Evolutionary conservation across 192 early-diverging fungal genomes (phyloP).

Genomic region (Allomyces arbusculus): DNA sequence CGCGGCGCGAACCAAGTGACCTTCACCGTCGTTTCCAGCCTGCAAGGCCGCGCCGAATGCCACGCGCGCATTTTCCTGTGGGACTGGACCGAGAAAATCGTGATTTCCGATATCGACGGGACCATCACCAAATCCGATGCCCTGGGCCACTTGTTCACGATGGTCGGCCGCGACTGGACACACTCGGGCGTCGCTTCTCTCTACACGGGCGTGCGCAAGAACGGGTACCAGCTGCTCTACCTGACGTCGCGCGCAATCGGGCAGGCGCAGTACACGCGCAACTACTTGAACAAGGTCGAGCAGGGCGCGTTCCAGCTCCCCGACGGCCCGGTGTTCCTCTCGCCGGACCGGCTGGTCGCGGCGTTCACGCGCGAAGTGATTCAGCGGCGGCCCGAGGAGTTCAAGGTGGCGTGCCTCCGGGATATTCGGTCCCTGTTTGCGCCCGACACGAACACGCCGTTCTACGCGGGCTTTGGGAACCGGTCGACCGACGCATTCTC

Average conservation of each 20-base stretch:
- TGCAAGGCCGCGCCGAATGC: constrained; percentile 59
- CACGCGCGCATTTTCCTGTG: constrained; percentile 77
- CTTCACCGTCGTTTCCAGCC: constrained; percentile 59
- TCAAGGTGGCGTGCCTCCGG: constrained; percentile 86
- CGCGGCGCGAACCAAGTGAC: constrained; percentile 75
- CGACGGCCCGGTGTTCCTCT: constrained; percentile 86
- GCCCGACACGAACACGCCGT: constrained; percentile 42
- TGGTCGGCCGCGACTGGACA: constrained; percentile 96
- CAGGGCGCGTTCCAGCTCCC: constrained; percentile 76
- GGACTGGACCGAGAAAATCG: constrained; percentile 60
- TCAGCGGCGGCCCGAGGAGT: constrained; percentile 79
- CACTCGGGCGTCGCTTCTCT: constrained; percentile 89
- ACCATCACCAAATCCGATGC: constrained; percentile 97
- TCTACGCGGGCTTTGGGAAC: constrained; percentile 94
- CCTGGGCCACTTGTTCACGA: constrained; percentile 86
- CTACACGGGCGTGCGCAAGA: constrained; percentile 80
- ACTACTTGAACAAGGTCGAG: constrained; percentile 75
- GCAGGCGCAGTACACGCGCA: constrained; percentile 73
- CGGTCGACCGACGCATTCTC: constrained; percentile 91
- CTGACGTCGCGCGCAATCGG: constrained; percentile 90
- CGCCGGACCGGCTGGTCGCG: constrained; percentile 78
- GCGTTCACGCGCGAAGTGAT: constrained; percentile 92
- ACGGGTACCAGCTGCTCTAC: constrained; percentile 89
- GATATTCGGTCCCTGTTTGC: constrained; percentile 79
- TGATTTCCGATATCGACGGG: constrained; percentile 96